phyloP scores from a whole-genome alignment of 192 early-diverging fungal species.

The Coemansia sp. region DNA sequence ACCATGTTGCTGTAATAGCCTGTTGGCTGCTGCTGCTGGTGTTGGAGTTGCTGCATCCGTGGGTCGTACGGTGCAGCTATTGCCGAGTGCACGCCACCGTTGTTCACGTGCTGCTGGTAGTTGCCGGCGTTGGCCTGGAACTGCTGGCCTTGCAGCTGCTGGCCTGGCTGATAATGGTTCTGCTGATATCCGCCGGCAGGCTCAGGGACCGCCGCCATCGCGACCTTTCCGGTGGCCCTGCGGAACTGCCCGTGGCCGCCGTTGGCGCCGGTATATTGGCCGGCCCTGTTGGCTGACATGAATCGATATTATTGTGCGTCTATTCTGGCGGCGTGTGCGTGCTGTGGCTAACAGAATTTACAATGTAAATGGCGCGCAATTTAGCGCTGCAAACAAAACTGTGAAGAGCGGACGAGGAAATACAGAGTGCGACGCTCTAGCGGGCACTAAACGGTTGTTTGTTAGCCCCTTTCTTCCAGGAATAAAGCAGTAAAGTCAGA shows the following conservation, averaged over 20 bases:
- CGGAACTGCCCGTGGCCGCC: slow-evolving; percentile 27
- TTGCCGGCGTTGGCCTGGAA: slow-evolving; percentile 2
- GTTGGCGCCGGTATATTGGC: slow-evolving; percentile 16
- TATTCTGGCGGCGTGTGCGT: neutral
- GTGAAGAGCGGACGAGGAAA: neutral
- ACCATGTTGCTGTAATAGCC: neutral
- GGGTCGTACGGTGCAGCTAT: slow-evolving; percentile 31
- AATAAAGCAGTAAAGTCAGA: slow-evolving; percentile 6
- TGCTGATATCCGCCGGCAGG: slow-evolving; percentile 5
- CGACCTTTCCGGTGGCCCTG: slow-evolving; percentile 31
- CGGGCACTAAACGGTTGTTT: neutral
- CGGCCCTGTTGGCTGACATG: slow-evolving; percentile 17
- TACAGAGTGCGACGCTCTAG: neutral
- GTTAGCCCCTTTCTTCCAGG: slow-evolving; percentile 1
- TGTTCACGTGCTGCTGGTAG: neutral
- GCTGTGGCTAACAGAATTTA: neutral
- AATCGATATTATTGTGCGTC: neutral
- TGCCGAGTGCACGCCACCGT: slow-evolving; percentile 13
- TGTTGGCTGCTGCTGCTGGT: too few species aligned
- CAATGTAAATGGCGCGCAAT: neutral
- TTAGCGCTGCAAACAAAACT: neutral
- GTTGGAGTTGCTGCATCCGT: too few species aligned
- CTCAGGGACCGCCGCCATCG: slow-evolving; percentile 9
- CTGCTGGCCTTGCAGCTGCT: slow-evolving; percentile 3
- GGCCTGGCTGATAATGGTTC: neutral